phyloP scores from a whole-genome alignment of 805 yeast genomes.

The Metschnikowia shivogae region DNA sequence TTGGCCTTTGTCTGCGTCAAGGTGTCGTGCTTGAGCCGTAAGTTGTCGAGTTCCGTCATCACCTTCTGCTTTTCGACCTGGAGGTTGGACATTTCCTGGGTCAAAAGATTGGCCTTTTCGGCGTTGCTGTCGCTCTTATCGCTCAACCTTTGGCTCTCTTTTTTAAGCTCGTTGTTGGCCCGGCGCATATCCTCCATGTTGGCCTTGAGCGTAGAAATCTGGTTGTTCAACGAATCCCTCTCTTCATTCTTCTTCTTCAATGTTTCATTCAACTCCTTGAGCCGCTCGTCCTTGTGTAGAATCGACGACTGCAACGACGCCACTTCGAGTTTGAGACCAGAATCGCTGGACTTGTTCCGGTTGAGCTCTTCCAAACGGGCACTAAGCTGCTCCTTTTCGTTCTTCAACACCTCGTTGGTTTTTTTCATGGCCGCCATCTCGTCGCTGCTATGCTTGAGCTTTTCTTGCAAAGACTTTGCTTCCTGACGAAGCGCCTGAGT shows the following conservation, averaged over 20 bases:
- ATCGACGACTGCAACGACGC: conserved; percentile 44
- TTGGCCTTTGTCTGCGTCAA: conserved; percentile 30
- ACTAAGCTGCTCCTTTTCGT: conserved; percentile 39
- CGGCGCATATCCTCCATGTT: conserved; percentile 38
- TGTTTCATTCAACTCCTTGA: conserved; percentile 34
- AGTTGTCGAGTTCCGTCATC: conserved; percentile 35
- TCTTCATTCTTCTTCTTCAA: conserved; percentile 32
- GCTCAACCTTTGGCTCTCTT: conserved; percentile 38
- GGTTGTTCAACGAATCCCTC: conserved; percentile 35
- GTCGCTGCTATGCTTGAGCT: conserved; percentile 5
- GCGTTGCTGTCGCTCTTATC: conserved; percentile 40
- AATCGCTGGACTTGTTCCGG: conserved; percentile 34
- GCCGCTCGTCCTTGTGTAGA: conserved; percentile 41
- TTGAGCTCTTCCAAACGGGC: conserved; percentile 27
- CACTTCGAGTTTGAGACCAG: conserved; percentile 46
- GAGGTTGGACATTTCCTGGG: conserved; percentile 36
- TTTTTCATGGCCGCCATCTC: conserved; percentile 20
- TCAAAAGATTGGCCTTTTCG: conserved; percentile 28
- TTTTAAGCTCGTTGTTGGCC: conserved; percentile 30
- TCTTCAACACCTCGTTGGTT: conserved; percentile 18
- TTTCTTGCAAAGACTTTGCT: background rate
- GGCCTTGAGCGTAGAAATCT: conserved; percentile 37
- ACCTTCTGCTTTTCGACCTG: conserved; percentile 42
- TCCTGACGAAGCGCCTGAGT: background rate
- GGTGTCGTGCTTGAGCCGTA: conserved; percentile 34